Base-by-base conservation (phyloP, 208 protist species). In the Wallacemonas sp. region DNA sequence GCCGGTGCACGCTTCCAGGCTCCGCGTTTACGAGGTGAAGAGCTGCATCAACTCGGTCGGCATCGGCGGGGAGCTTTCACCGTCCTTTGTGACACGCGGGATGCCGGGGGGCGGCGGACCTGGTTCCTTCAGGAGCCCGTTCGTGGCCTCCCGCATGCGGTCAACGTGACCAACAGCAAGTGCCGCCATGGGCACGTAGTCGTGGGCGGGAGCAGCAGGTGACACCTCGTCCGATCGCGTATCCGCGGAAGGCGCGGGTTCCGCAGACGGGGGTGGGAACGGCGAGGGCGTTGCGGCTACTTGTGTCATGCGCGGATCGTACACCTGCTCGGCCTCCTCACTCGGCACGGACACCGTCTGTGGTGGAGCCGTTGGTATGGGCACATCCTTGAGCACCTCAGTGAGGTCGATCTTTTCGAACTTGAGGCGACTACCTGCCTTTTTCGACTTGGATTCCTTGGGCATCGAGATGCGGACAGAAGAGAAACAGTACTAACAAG, bases 111-210 rank as follows among this genome's bases (percentile, higher is more conserved):
- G 55, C 36, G 90, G 90, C 36, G 90, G 68, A 1, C 65, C 72
- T 4, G 90, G 90, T 72, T 96, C 86, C 77, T 85, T 86, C 22
- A 96, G 64, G 12, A 96, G 59, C 9, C 87, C 90, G 44, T 86
- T 75, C 24, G 58, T 73, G 8, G 86, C 83, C 72, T 95, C 90
- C 31, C 62, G 34, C 28, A 49, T 69, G 53, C 84, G 86, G 55
- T 90, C 79, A 42, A 88, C 76, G 38, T 82, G 68, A 0, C 73
- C 69, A 1, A 82, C 82, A 54, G 78, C 76, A 0, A 95, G 44
- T 5, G 86, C 77, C 1, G 89, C 68, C 14, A 95, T 62, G 14
- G 89, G 79, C 15, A 95, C 82, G 30, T 88, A 68, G 51, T 90
- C 82, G 58, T 89, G 79, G 15, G 26, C 62, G 34, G 28, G 47